Conservation (phyloP, 1,284 basidiomycete species). For the Heterobasidion irregulare region DNA sequence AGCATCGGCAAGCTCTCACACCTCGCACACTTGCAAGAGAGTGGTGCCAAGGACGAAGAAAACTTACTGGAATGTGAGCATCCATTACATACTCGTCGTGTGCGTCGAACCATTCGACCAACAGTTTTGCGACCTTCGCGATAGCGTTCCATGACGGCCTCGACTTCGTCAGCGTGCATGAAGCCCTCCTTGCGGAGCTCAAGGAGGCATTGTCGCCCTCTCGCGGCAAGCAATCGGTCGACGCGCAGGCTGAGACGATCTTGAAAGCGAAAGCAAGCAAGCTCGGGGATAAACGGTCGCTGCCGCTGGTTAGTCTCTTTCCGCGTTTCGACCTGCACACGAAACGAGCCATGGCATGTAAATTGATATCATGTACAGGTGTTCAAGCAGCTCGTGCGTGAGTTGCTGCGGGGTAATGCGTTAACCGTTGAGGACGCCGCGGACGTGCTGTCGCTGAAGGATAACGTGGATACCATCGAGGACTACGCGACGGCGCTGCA, state of each 20-base stretch:
- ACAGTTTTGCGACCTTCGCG: neutral
- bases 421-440: constrained; percentile 61
- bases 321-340: no score
- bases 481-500: constrained; percentile 62
- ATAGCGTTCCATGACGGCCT: constrained; percentile 66
- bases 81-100: neutral
- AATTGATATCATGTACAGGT: constrained; percentile 28
- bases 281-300: constrained; percentile 34
- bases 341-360: neutral
- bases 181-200: constrained; percentile 53
- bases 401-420: constrained; percentile 61
- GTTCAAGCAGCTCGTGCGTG: constrained; percentile 57
- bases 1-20: constrained; percentile 87
- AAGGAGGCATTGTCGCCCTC: constrained; percentile 35
- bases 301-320: constrained; percentile 33
- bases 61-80: constrained; percentile 44
- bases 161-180: constrained; percentile 70
- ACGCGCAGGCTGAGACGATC: constrained; percentile 58
- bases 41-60: constrained; percentile 36
- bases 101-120: no score
- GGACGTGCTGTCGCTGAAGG: constrained; percentile 66
- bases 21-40: constrained; percentile 68
- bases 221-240: constrained; percentile 54
- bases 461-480: constrained; percentile 44
- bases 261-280: constrained; percentile 42